Base-by-base conservation (phyloP, 139 green algal genomes). In the Chlamydomonas sphaeroides region DNA sequence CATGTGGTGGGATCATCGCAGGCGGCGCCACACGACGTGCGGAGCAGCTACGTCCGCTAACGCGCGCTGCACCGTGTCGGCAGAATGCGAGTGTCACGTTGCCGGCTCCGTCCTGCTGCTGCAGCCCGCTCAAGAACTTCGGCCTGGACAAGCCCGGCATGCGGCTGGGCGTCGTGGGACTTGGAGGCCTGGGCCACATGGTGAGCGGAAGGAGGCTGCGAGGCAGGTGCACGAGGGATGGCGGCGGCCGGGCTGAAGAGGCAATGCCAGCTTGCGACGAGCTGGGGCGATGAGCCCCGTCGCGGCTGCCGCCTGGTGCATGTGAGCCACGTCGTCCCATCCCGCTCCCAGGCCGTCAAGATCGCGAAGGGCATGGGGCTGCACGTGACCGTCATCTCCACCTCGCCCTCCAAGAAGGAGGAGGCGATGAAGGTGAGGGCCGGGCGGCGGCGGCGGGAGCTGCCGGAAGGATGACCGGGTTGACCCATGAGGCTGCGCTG, bases 121-220 rank as follows among this genome's bases (percentile, higher is more conserved):
- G n/a, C 65, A 86, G 82, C 23, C 94, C 95, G 5, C 80, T 96
- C 66, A 88, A 86, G 65, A 70, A 92, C 87, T 95, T 92, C n/a
- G 91, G 90, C 51, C 79, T 95, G 62, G 92, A 95, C 90, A 94
- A 95, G 88, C 84, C 92, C 0, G 95, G 95, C 78, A 89, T 89
- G 83, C 89, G 88, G 65, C 74, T 97, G 25, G 94, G 92, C 5
- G 92, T 97, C 18, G 85, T 96, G 32, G 93, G 93, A 10, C 85
- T 96, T 61, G 92, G 92, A 65, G 92, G 92, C 45, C 90, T 95
- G 63, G 89, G 89, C 41, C 84, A 89, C 88, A 89, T 90, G 86
- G 76, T 72, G 56, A 75, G 68, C 5, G 35, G 35, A n/a, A n/a
- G 65, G 35, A 10, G 45, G 45, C 45, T 53, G 45, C 11, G 45